Conservation (phyloP, 148 eudicot genomes). For the Camellia japonica region DNA sequence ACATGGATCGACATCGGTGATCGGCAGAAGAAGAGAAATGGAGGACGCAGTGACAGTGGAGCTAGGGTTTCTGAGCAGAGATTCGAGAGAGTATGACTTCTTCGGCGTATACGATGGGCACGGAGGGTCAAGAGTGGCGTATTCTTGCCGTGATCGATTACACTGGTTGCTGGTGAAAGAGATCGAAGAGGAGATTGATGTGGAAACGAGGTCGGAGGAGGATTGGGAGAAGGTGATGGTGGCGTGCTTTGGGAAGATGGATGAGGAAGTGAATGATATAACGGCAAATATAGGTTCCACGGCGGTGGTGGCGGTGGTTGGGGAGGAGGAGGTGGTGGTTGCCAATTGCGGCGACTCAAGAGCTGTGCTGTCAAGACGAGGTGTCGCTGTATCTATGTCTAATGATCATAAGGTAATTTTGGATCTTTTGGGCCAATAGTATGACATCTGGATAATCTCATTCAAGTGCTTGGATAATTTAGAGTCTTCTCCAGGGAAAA, state of each 20-base stretch:
- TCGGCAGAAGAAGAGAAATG: constrained; percentile 69
- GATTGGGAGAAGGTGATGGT: constrained; percentile 63
- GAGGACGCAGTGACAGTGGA: constrained; percentile 54
- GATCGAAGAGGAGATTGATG: constrained; percentile 13
- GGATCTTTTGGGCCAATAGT: too few species aligned
- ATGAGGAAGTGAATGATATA: constrained; percentile 38
- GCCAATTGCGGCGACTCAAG: constrained; percentile 88
- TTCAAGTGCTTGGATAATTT: too few species aligned
- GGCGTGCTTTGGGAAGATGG: constrained; percentile 52
- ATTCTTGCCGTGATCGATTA: constrained; percentile 49
- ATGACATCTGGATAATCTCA: too few species aligned
- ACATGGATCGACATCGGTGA: constrained; percentile 46
- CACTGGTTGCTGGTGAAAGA: constrained; percentile 36
- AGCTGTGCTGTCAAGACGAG: constrained; percentile 55
- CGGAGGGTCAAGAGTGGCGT: constrained; percentile 59
- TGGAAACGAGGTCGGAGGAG: constrained; percentile 8
- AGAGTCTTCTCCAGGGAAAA: too few species aligned
- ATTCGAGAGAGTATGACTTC: constrained; percentile 33
- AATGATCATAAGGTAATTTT: constrained; percentile 68
- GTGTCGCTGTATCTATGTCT: constrained; percentile 54
- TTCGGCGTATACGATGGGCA: constrained; percentile 75
- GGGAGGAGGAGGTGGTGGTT: constrained; percentile 53
- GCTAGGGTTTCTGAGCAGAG: constrained; percentile 18
- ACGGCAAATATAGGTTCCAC: constrained; percentile 63
- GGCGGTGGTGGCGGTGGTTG: constrained; percentile 64